Conservation (phyloP, 2,329 filamentous ascomycete species). For the Xylaria hypoxylon region DNA sequence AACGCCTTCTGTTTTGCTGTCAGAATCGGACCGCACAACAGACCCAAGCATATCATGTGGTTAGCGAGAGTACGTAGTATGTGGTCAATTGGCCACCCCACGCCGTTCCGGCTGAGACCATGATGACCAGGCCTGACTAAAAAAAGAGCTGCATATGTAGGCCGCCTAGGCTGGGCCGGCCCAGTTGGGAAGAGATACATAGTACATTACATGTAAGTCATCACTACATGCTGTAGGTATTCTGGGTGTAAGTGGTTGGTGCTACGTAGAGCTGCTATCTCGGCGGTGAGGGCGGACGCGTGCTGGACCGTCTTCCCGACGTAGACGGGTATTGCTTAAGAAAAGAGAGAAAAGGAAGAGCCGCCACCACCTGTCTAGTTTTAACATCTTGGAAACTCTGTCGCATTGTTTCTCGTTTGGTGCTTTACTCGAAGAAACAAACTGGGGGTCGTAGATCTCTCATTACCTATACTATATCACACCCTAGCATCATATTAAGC, state of each 20-base stretch:
- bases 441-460: slow-evolving; percentile 11
- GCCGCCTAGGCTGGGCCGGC: slow-evolving; percentile 30
- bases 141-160: slow-evolving; percentile 37
- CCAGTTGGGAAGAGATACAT: slow-evolving; percentile 22
- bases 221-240: slow-evolving; percentile 25
- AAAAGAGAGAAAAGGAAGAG: slow-evolving; percentile 31
- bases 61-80: slow-evolving; percentile 16
- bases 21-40: slow-evolving; percentile 33
- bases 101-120: slow-evolving; percentile 29
- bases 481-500: slow-evolving; percentile 12
- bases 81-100: slow-evolving; percentile 15
- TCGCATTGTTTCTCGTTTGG: slow-evolving; percentile 18
- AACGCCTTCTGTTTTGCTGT: slow-evolving; percentile 28
- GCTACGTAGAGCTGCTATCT: slow-evolving; percentile 31
- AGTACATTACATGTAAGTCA: slow-evolving; percentile 19
- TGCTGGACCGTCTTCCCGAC: slow-evolving; percentile 40
- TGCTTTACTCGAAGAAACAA: slow-evolving; percentile 18
- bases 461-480: background rate
- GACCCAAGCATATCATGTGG: slow-evolving; percentile 34
- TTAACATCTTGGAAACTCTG: slow-evolving; percentile 8
- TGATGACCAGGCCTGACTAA: slow-evolving; percentile 33
- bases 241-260: slow-evolving; percentile 35
- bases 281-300: slow-evolving; percentile 32
- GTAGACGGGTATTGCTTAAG: slow-evolving; percentile 13
- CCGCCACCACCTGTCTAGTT: slow-evolving; percentile 16